Conservation (phyloP, 441 rosid species). For the Rhodomyrtus psidioides region DNA sequence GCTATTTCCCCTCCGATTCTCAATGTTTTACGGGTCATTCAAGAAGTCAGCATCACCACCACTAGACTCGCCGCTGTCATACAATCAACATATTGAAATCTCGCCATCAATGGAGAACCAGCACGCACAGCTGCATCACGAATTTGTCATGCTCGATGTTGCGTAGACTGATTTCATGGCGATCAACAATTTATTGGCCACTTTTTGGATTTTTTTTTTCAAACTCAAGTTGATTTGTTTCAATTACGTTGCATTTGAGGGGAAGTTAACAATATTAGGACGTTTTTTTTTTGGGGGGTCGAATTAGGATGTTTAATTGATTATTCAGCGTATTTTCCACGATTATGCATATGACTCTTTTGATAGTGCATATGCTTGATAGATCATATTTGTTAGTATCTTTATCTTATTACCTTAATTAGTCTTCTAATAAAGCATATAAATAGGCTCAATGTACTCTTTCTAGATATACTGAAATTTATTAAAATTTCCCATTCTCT, state of each 20-base stretch:
- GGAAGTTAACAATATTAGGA: background rate
- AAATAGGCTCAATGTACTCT: too few relatives aligned
- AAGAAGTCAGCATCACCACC: background rate
- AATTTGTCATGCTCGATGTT: rapidly evolving
- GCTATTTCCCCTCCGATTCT: background rate
- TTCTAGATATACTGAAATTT: too few relatives aligned
- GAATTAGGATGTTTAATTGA: too few relatives aligned
- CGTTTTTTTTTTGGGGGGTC: too few relatives aligned
- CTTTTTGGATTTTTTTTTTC: background rate
- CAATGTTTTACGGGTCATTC: background rate
- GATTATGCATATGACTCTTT: too few relatives aligned
- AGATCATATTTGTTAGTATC: too few relatives aligned
- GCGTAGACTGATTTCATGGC: background rate
- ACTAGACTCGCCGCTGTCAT: rapidly evolving
- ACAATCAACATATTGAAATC: background rate
- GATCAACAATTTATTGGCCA: background rate
- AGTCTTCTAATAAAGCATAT: too few relatives aligned
- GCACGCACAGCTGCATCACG: rapidly evolving
- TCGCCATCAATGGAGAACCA: background rate
- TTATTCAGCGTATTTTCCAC: too few relatives aligned
- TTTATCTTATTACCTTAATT: too few relatives aligned
- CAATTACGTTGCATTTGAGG: background rate
- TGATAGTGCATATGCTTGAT: too few relatives aligned
- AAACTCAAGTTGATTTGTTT: rapidly evolving
- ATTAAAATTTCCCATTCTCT: too few relatives aligned